These are phyloP conservation scores for Hericium alpestre DNA, from an alignment of 768 basidiomycete genomes.

Conservation along the genomic window DNA sequence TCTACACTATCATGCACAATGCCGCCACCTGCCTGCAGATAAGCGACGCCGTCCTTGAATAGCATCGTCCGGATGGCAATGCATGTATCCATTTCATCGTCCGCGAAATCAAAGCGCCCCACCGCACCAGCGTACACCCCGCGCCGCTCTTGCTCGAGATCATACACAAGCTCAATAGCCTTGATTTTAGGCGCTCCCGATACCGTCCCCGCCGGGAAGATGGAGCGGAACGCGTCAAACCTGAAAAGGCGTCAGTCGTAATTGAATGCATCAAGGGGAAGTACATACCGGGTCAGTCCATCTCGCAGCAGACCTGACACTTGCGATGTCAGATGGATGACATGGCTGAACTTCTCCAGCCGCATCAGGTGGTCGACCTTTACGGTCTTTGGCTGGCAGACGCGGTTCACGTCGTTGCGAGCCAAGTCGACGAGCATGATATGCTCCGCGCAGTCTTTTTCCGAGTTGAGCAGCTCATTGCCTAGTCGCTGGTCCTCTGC, in stretches of 20 bases:
- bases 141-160: conserved; percentile 78
- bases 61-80: conserved; percentile 98
- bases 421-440: conserved; percentile 99
- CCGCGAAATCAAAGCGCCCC: conserved; percentile 93
- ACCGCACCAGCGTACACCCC: conserved; percentile 97
- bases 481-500: conserved; percentile 83
- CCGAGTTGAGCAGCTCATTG: conserved; percentile 63
- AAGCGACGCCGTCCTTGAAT: conserved; percentile 86
- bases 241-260: conserved; percentile 27
- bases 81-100: conserved; percentile 94
- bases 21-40: conserved; percentile 93
- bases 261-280: not conserved
- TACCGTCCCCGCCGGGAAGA: conserved; percentile 97
- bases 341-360: conserved; percentile 93
- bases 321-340: conserved; percentile 94
- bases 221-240: conserved; percentile 97
- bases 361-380: conserved; percentile 93
- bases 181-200: conserved; percentile 99
- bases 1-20: conserved; percentile 96
- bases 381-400: conserved; percentile 90
- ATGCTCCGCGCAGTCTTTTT: conserved; percentile 95
- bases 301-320: conserved; percentile 79
- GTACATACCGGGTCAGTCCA: conserved; percentile 65
- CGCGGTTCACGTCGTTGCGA: conserved; percentile 95
- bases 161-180: conserved; percentile 86